Conservation (phyloP, 2,329 filamentous ascomycete genomes). For the Plectosphaerella plurivora region DNA sequence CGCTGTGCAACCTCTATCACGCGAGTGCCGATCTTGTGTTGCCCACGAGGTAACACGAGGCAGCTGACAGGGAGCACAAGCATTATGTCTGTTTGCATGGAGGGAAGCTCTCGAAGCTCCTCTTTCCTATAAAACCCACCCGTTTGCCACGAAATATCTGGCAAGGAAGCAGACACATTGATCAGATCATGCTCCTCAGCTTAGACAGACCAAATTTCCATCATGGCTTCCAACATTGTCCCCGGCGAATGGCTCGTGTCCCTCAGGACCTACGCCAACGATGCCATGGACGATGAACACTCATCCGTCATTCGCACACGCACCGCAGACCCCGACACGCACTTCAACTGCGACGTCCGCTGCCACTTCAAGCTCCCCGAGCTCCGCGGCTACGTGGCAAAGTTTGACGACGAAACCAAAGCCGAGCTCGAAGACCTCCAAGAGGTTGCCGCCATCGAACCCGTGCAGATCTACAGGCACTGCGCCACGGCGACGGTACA, state of each 20-base stretch:
- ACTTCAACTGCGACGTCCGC: conserved; percentile 1
- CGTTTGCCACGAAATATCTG: too few species aligned
- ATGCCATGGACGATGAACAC: conserved; percentile 1
- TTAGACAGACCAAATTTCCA: not conserved
- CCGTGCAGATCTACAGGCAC: conserved; percentile 2
- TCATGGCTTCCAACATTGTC: not conserved
- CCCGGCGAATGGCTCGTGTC: conserved; percentile 2
- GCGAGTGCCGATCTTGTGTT: too few species aligned
- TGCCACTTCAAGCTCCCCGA: conserved; percentile 1
- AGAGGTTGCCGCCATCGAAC: not conserved
- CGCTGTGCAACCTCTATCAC: too few species aligned
- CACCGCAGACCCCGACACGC: not conserved
- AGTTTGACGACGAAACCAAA: conserved; percentile 2
- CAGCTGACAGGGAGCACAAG: too few species aligned
- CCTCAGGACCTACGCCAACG: conserved; percentile 1
- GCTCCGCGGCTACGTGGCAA: conserved; percentile 1
- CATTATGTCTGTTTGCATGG: too few species aligned
- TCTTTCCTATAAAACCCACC: too few species aligned
- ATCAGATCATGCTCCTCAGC: too few species aligned
- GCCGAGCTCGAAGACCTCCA: not conserved
- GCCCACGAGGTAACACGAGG: too few species aligned
- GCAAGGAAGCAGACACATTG: too few species aligned
- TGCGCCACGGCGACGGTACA: conserved; percentile 12
- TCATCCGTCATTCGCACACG: not conserved
- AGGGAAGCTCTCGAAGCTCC: too few species aligned